A percentile compares a stretch with the other conserved stretches of the same genome.
Conservation (phyloP, 352 stramenopile genomes). For the Globisporangium heterothallicum region DNA sequence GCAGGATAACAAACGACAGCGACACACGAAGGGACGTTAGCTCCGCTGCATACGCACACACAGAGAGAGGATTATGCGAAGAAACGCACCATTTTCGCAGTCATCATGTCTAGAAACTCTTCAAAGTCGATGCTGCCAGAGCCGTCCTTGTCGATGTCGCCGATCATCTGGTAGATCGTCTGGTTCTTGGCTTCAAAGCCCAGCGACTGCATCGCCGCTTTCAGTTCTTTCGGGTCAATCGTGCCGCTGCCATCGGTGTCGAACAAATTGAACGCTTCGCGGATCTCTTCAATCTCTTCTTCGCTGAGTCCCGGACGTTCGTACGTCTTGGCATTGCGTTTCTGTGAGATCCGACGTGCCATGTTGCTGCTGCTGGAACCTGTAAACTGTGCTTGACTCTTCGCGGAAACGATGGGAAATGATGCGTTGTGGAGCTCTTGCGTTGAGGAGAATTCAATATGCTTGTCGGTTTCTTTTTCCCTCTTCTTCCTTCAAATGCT, state of each 20-base stretch:
- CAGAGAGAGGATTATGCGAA: too few relatives aligned
- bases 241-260: constrained; percentile 95
- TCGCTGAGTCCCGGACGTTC: constrained; percentile 86
- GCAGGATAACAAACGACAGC: constrained; percentile 4
- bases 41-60: too few relatives aligned
- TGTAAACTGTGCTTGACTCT: neutral
- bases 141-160: constrained; percentile 95
- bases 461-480: too few relatives aligned
- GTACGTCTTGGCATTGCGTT: constrained; percentile 89
- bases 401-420: neutral
- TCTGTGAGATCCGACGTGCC: constrained; percentile 71
- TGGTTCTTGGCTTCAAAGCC: constrained; percentile 97
- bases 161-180: constrained; percentile 97
- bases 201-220: constrained; percentile 94
- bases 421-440: neutral
- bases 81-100: constrained; percentile 84
- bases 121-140: constrained; percentile 95
- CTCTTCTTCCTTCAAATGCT: too few relatives aligned
- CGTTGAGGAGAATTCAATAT: too few relatives aligned
- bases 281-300: constrained; percentile 95
- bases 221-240: constrained; percentile 97
- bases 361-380: constrained; percentile 21
- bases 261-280: constrained; percentile 96
- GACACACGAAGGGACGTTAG: too few relatives aligned
- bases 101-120: constrained; percentile 98